Percentiles rank a stretch among this genome's conserved stretches.
These are phyloP conservation scores for Nannochloropsis oceanica DNA, from an alignment of 108 stramenopile species.

Conservation along the genomic window DNA sequence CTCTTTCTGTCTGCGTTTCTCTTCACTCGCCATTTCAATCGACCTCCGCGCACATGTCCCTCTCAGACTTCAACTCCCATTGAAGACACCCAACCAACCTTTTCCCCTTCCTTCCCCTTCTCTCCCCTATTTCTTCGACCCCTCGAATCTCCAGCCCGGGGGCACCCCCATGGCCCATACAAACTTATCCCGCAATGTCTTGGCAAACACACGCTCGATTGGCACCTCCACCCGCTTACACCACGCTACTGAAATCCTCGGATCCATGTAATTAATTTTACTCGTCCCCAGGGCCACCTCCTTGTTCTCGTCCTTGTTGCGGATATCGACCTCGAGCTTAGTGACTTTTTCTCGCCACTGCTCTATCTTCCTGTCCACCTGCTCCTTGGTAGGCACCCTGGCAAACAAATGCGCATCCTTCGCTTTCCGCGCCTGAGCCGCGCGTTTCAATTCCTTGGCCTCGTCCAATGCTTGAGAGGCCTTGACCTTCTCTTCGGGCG, in stretches of 20 bases:
- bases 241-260: conserved; percentile 95
- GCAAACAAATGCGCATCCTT: conserved; percentile 77
- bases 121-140: conserved; percentile 26
- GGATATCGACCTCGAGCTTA: conserved; percentile 70
- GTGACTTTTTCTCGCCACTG: conserved; percentile 71
- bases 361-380: conserved; percentile 58
- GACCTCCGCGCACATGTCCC: neutral
- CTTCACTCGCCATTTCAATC: neutral
- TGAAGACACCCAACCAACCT: neutral
- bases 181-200: conserved; percentile 92
- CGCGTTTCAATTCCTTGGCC: conserved; percentile 38
- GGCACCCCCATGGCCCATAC: conserved; percentile 97
- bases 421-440: conserved; percentile 43
- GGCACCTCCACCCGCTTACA: conserved; percentile 94
- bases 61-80: neutral
- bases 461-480: conserved; percentile 51
- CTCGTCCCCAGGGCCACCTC: conserved; percentile 54
- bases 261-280: conserved; percentile 99
- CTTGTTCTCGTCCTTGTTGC: conserved; percentile 98
- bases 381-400: conserved; percentile 58
- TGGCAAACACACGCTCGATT: conserved; percentile 88
- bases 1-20: neutral
- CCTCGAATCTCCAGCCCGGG: conserved; percentile 83
- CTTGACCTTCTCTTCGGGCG: conserved; percentile 38
- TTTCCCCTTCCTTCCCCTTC: neutral